Evolutionary conservation across 495 filamentous ascomycete genomes (phyloP).

Genomic region (Talaromyces trachyspermus): DNA sequence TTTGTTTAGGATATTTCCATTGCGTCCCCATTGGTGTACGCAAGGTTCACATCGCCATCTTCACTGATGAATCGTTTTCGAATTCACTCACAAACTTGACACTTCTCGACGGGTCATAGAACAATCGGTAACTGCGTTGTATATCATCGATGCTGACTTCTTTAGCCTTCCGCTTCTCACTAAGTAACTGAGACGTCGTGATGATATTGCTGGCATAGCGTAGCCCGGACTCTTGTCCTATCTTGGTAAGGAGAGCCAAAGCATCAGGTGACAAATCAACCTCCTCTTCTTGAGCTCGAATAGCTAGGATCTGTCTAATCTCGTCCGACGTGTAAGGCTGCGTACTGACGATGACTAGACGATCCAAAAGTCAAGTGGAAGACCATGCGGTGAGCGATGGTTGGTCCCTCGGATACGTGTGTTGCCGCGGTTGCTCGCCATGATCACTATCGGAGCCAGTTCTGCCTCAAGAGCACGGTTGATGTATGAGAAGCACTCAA

Average conservation of each 20-base stretch:
- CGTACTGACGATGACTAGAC: conserved; percentile 93
- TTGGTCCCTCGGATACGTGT: conserved; percentile 90
- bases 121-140: conserved; percentile 83
- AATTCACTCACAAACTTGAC: conserved; percentile 84
- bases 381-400: conserved; percentile 82
- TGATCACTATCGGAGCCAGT: conserved; percentile 94
- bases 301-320: conserved; percentile 80
- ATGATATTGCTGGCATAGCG: conserved; percentile 94
- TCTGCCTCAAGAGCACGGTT: conserved; percentile 94
- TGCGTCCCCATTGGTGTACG: conserved; percentile 61
- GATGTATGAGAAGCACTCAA: conserved; percentile 97
- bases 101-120: conserved; percentile 82
- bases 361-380: conserved; percentile 96
- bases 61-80: conserved; percentile 89
- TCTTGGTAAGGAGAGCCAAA: conserved; percentile 85
- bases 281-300: conserved; percentile 92
- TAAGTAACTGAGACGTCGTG: conserved; percentile 79
- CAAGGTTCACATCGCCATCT: conserved; percentile 67
- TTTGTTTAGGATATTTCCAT: conserved; percentile 68
- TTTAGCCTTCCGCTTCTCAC: conserved; percentile 69
- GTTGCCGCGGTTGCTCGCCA: conserved; percentile 96
- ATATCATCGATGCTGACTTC: conserved; percentile 84
- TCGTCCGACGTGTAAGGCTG: conserved; percentile 80
- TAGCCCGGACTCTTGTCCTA: conserved; percentile 86
- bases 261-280: conserved; percentile 85